phyloP scores from a whole-genome alignment of 257 asterid species.

The Agastache rugosa region DNA sequence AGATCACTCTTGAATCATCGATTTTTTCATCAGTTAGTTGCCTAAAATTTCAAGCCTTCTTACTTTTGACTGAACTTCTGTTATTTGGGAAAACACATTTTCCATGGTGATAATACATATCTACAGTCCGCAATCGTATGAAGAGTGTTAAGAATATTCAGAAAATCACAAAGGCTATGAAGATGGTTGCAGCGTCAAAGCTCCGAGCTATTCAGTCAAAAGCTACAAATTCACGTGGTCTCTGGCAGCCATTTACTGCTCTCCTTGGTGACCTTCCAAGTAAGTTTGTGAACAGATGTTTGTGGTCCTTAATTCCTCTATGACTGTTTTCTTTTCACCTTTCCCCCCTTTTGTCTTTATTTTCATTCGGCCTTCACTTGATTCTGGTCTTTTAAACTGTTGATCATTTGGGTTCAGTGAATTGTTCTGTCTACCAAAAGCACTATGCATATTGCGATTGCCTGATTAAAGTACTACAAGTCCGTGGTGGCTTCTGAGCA shows the following conservation, averaged over 20 bases:
- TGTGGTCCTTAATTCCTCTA: not conserved
- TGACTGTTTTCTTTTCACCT: slow-evolving; percentile 1
- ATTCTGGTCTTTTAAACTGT: not conserved
- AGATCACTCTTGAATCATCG: slow-evolving; percentile 28
- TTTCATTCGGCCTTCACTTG: slow-evolving; percentile 4
- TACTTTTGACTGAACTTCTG: slow-evolving; percentile 25
- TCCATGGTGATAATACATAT: slow-evolving; percentile 30
- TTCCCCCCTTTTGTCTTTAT: not conserved
- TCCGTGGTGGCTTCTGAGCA: slow-evolving; percentile 17
- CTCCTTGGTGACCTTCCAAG: slow-evolving; percentile 97
- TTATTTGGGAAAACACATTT: slow-evolving; percentile 48
- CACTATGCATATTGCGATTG: not conserved
- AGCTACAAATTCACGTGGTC: slow-evolving; percentile 93
- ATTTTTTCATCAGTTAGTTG: slow-evolving; percentile 3
- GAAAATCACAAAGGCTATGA: slow-evolving; percentile 99
- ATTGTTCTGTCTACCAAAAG: slow-evolving; percentile 9
- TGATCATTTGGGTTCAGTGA: slow-evolving; percentile 4
- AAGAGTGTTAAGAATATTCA: slow-evolving; percentile 94
- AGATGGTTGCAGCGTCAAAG: slow-evolving; percentile 99
- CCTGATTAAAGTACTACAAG: not conserved
- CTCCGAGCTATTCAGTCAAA: slow-evolving; percentile 86
- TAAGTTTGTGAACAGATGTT: slow-evolving; percentile 43
- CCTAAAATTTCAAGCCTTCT: not conserved
- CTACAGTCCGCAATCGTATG: slow-evolving; percentile 90
- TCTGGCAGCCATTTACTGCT: slow-evolving; percentile 99